Evolutionary conservation across 352 stramenopile genomes (phyloP), one percentile per base, ranked within the genome.

Genomic region (Phytophthora multivora): DNA sequence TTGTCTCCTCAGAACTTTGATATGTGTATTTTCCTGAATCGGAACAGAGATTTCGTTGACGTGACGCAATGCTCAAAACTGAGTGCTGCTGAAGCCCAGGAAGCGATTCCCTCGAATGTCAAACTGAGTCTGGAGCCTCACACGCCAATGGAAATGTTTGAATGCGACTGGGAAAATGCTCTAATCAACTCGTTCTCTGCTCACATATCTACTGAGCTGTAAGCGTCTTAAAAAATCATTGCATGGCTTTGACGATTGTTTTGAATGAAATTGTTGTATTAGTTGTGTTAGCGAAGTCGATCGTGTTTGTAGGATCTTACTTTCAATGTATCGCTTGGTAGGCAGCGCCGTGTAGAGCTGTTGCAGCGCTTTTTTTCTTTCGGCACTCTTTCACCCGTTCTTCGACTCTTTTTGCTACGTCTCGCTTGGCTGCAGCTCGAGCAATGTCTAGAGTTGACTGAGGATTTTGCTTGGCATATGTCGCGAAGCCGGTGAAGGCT

Each of bases 71-170:
- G 26, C 36, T 42, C 36, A 19, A 50, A 45, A 13, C 10, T 59
- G 21, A 19, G 28, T 9, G 10, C 19, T 15, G 21, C 8, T 33
- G 49, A 56, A 25, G 36, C 49, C 26, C 33, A 9, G 0, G 0
- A 39, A n/a, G 35, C 49, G 3, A 18, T 56, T 28, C 35, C 49
- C 16, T 47, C 49, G 9, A 56, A 56, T 31, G 35, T 56, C 6
- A 36, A 7, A 56, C 13, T 56, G 33, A 56, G 45, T 11, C 21
- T 56, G 4, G 51, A 51, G 6, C 51, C 39, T 18, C 38, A 50
- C 50, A 59, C 23, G 1, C 10, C 38, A 6, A 50, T 59, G 51
- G 39, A 43, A 35, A 51, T 59, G 39, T 51, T 59, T 33, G 51
- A 59, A 15, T 51, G 51, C 18, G 51, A 59, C 30, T 59, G 39